A percentile compares a stretch with the other conserved stretches of the same genome.
These are phyloP conservation scores for Colletotrichum salicis DNA, from an alignment of 2,329 filamentous ascomycete genomes.

Conservation along the genomic window DNA sequence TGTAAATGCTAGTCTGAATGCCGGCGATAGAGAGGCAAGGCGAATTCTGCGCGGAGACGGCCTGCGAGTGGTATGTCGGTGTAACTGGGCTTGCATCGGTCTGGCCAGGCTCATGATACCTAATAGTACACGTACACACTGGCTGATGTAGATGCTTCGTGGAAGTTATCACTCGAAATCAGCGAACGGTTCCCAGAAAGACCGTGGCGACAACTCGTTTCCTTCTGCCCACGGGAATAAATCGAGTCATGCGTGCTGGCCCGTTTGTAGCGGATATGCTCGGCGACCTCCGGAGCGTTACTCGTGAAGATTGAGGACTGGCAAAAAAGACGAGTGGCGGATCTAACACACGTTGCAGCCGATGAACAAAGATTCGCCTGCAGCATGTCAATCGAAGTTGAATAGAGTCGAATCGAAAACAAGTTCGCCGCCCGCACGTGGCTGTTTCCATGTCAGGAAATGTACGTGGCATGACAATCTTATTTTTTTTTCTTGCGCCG, in stretches of 20 bases:
- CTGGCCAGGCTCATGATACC: background rate
- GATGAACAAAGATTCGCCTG: background rate
- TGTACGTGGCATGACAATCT: background rate
- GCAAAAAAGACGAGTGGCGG: background rate
- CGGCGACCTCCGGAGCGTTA: too few species aligned
- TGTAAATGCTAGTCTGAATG: background rate
- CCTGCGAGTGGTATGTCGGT: background rate
- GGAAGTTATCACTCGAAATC: background rate
- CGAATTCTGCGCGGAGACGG: background rate
- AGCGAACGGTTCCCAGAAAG: background rate
- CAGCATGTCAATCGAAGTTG: background rate
- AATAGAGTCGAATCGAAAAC: background rate
- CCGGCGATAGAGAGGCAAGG: background rate
- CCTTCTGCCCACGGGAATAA: background rate
- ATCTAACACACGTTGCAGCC: background rate
- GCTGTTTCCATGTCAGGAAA: background rate
- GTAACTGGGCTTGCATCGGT: background rate
- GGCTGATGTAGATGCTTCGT: background rate
- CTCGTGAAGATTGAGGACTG: background rate
- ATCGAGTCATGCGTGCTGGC: background rate
- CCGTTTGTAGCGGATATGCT: background rate
- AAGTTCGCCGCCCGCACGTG: background rate
- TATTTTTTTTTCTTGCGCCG: background rate
- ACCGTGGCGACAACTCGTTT: background rate
- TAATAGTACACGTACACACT: background rate